Evolutionary conservation across 1,284 basidiomycete genomes (phyloP).

Genomic region (Ceratobasidium sp.): DNA sequence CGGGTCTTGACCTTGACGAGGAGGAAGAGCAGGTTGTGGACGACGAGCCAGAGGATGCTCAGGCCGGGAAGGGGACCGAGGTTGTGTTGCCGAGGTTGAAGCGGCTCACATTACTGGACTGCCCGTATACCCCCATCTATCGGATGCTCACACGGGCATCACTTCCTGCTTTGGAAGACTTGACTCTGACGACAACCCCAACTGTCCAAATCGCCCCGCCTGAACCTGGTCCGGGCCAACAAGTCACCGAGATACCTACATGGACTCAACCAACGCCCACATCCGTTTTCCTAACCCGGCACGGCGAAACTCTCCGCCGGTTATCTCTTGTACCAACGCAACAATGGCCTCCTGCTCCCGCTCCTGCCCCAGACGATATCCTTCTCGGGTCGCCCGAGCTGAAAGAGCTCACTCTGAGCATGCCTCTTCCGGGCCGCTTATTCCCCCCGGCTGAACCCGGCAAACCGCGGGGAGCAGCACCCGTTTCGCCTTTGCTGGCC

Average conservation of each 20-base stretch:
- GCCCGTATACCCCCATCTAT: constrained; percentile 71
- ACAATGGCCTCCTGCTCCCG: constrained; percentile 67
- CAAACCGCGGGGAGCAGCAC: constrained; percentile 7
- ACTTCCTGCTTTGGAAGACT: constrained; percentile 69
- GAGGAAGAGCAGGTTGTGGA: constrained; percentile 50
- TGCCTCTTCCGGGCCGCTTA: constrained; percentile 58
- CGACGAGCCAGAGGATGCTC: constrained; percentile 42
- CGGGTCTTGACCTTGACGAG: constrained; percentile 59
- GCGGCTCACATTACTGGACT: constrained; percentile 69
- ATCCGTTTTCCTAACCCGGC: constrained; percentile 65
- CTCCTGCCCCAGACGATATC: constrained; percentile 63
- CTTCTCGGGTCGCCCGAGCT: constrained; percentile 65
- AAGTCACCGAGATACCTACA: background rate
- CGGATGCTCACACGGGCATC: constrained; percentile 64
- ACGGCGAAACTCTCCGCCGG: constrained; percentile 67
- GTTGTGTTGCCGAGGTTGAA: constrained; percentile 63
- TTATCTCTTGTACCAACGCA: constrained; percentile 74
- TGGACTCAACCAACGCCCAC: constrained; percentile 59
- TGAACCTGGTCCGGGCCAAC: no score
- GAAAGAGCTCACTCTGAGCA: constrained; percentile 70
- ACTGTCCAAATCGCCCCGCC: constrained; percentile 55
- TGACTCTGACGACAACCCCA: constrained; percentile 63
- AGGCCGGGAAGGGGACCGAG: constrained; percentile 39
- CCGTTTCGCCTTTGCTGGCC: constrained; percentile 50
- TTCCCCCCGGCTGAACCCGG: constrained; percentile 20